Evolutionary conservation across 441 rosid genomes (phyloP), one percentile per base, ranked within the genome.

Genomic region (Pelargonium fulgidum): DNA sequence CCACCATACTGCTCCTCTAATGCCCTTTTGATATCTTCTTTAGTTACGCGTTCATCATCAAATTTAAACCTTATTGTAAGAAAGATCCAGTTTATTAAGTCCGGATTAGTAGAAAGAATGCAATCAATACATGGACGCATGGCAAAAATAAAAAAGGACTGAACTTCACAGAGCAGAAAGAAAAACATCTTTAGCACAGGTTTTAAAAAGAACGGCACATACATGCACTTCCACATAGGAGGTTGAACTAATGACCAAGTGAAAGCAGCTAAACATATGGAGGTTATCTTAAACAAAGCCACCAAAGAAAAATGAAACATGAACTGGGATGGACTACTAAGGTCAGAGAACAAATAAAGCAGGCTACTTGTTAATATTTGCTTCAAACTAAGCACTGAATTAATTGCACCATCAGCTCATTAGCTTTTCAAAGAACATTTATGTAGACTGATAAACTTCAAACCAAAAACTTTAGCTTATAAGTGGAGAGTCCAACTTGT

Each of bases 1-100:
- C 98, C 98, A 69, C 98, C 98, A 83, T 93, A 93, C 78, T 93
- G 99, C 76, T 91, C 98, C 75, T 93, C 98, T 74, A 93, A 81
- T 68, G 97, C 97, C 78, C 91, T 89, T 80, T 88, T 89, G 74
- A 79, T 73, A 75, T 89, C 97, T 85, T 93, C 98, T 80, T 91
- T 93, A 10, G 99, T 93, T 71, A 93, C 99, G 47, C 99, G 86
- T 76, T 93, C 97, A 83, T 93, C 99, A 68, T 93, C 99, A 80
- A 93, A 93, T 73, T 91, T 93, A 77, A 80, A 91, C 99, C 99
- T 93, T 17, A 14, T 33, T 6, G 17, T 14, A 39, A 64, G 1
- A 64, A 64, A 36, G n/a, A 10, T 48, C 44, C 67, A 33, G 4
- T 62, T n/a, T 7, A 33, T n/a, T 7, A 33, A 7, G 13, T 36